These are phyloP conservation scores for Eremomyces bilateralis DNA, from an alignment of 495 filamentous ascomycete genomes.

Conservation along the genomic window DNA sequence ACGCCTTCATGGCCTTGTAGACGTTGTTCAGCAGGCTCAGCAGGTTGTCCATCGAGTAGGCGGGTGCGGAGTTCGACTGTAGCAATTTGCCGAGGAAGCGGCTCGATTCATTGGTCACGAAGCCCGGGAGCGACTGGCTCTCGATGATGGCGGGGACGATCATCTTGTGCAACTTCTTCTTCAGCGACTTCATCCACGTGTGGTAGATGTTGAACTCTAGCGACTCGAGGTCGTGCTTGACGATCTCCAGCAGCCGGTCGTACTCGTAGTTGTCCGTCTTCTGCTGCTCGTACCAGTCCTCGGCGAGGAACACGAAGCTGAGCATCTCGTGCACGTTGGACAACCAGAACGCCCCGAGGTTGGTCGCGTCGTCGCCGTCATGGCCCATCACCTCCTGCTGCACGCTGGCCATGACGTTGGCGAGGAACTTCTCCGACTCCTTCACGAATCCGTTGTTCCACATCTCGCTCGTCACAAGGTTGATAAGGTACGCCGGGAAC, in stretches of 20 bases:
- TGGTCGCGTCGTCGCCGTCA: constrained; percentile 91
- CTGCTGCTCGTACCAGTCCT: constrained; percentile 98
- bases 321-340: constrained; percentile 99
- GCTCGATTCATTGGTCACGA: constrained; percentile 95
- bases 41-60: constrained; percentile 98
- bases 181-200: constrained; percentile 99
- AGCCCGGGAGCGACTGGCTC: constrained; percentile 91
- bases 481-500: constrained; percentile 97
- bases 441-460: constrained; percentile 99
- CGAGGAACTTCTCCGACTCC: constrained; percentile 94
- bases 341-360: constrained; percentile 95
- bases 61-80: constrained; percentile 65
- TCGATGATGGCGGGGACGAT: constrained; percentile 98
- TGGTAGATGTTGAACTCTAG: constrained; percentile 99
- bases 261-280: constrained; percentile 99
- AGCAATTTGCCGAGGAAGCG: constrained; percentile 94
- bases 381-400: constrained; percentile 99
- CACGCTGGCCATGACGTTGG: constrained; percentile 98
- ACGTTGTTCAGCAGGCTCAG: constrained; percentile 91
- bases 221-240: constrained; percentile 96
- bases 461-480: constrained; percentile 98
- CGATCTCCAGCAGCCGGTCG: constrained; percentile 90
- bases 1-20: constrained; percentile 95
- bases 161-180: constrained; percentile 98
- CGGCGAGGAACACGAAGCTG: constrained; percentile 95